These are phyloP conservation scores for Stachybotrys echinatus DNA, from an alignment of 2,329 filamentous ascomycete species.

Conservation along the genomic window DNA sequence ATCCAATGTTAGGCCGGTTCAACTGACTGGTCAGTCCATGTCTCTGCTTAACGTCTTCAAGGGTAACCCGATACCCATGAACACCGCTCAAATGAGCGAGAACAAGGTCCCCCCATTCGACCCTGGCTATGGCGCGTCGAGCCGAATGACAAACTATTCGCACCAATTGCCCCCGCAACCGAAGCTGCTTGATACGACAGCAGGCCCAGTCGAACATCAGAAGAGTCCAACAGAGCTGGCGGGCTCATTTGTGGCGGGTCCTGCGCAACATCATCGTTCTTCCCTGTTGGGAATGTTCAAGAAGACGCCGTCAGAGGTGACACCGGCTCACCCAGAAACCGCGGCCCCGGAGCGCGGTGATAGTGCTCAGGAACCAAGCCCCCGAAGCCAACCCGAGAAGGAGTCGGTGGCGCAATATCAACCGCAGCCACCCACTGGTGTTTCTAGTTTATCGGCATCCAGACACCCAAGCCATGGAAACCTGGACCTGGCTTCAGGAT, in stretches of 20 bases:
- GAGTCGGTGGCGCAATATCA: neutral
- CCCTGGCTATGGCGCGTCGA: conserved; percentile 6
- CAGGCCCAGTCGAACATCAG: conserved; percentile 8
- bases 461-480: neutral
- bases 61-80: conserved; percentile 13
- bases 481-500: conserved; percentile 8
- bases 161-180: neutral
- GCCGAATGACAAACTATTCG: conserved; percentile 2
- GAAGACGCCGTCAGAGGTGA: conserved; percentile 17
- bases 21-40: conserved; percentile 36
- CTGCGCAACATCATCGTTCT: conserved; percentile 34
- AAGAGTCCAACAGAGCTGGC: conserved; percentile 19
- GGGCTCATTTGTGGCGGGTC: conserved; percentile 16
- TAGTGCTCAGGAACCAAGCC: neutral
- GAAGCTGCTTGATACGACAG: conserved; percentile 10
- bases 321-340: neutral
- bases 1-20: conserved; percentile 10
- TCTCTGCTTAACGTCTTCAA: conserved; percentile 41
- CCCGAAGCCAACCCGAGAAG: neutral
- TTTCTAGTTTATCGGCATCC: neutral
- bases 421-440: neutral
- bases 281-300: conserved; percentile 52
- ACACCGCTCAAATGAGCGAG: conserved; percentile 12
- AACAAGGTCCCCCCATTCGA: conserved; percentile 9
- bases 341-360: neutral